Conservation (phyloP, 2,329 filamentous ascomycete species). For the Diaporthe sp. region DNA sequence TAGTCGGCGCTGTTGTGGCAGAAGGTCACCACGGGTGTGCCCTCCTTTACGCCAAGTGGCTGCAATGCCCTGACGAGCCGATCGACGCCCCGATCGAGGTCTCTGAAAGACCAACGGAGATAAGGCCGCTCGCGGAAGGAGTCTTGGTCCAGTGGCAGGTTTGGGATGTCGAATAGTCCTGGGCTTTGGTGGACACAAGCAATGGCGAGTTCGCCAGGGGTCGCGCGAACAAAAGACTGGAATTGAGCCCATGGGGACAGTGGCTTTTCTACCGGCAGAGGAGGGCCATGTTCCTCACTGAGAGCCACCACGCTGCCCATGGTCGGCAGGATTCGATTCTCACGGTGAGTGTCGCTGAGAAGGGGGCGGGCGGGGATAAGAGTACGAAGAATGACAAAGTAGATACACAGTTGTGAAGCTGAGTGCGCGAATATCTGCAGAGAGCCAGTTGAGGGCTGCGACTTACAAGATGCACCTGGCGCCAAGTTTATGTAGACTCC, state of each 20-base stretch:
- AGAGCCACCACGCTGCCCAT: slow-evolving; percentile 16
- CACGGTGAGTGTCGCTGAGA: too few relatives aligned
- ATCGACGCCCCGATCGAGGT: background rate
- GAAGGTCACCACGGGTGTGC: slow-evolving; percentile 20
- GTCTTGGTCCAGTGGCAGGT: background rate
- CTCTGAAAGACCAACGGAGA: slow-evolving; percentile 21
- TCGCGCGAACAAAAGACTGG: background rate
- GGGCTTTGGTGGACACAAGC: slow-evolving; percentile 15
- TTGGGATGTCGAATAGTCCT: slow-evolving; percentile 10
- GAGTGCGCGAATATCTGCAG: too few relatives aligned
- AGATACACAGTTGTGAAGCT: background rate
- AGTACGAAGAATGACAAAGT: background rate
- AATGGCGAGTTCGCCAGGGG: slow-evolving; percentile 17
- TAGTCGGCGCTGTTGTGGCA: slow-evolving; percentile 22
- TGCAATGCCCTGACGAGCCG: slow-evolving; percentile 5
- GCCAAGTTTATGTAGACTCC: background rate
- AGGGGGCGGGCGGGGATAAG: too few relatives aligned
- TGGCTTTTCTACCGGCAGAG: background rate
- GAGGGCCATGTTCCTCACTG: slow-evolving; percentile 19
- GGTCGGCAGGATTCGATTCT: background rate
- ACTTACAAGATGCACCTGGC: background rate
- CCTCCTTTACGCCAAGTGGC: background rate
- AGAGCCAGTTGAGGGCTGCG: background rate
- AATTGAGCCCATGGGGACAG: slow-evolving; percentile 14
- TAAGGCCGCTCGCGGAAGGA: slow-evolving; percentile 3